These are phyloP conservation scores for Vitis rotundifolia DNA, from an alignment of 164 flowering plant species.

Conservation along the genomic window DNA sequence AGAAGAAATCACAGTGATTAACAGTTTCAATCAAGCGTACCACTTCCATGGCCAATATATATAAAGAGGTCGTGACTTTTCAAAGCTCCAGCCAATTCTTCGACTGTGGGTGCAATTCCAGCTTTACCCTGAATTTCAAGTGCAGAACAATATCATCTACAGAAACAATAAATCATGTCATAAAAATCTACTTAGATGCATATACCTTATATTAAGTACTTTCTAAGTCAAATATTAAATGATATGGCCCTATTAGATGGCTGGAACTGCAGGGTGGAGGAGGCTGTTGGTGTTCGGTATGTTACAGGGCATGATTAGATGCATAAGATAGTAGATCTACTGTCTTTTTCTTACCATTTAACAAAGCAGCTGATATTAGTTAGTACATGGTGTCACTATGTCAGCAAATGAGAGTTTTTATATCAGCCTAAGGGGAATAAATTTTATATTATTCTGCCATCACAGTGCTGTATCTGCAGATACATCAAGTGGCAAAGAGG, in stretches of 20 bases:
- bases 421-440: too few species aligned
- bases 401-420: too few species aligned
- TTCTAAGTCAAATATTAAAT: not conserved
- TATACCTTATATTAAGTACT: not conserved
- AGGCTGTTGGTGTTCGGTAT: too few species aligned
- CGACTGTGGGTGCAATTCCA: constrained; percentile 68
- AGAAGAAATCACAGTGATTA: not conserved
- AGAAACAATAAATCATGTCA: not conserved
- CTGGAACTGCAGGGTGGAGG: too few species aligned
- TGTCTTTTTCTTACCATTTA: not conserved
- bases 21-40: constrained; percentile 38
- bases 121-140: constrained; percentile 66
- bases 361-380: too few species aligned
- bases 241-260: not conserved
- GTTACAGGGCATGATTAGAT: too few species aligned
- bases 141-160: not conserved
- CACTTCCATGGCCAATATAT: constrained; percentile 98
- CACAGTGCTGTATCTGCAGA: too few species aligned
- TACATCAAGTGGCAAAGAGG: too few species aligned
- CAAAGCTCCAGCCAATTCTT: constrained; percentile 70
- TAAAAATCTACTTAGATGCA: not conserved
- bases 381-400: too few species aligned
- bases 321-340: too few species aligned
- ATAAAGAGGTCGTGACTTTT: constrained; percentile 80
- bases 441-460: too few species aligned